Conservation (phyloP, 1,284 basidiomycete genomes). For the Pascua guehoae region DNA sequence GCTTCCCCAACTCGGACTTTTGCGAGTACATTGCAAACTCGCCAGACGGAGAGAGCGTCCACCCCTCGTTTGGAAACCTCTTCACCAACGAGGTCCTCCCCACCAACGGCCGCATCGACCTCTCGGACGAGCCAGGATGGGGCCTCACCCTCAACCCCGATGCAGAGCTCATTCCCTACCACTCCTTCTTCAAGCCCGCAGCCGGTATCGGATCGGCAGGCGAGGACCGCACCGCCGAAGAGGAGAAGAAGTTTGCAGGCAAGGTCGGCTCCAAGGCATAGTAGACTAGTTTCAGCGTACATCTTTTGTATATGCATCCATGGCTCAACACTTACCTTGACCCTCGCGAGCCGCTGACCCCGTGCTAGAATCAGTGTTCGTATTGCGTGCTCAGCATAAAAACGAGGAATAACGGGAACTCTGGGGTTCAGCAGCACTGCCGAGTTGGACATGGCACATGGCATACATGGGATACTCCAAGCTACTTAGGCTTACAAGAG, state of each 20-base stretch:
- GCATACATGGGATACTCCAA: too few species aligned
- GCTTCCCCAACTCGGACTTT: conserved; percentile 42
- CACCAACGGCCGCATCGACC: conserved; percentile 51
- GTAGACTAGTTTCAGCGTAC: not conserved
- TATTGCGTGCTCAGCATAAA: too few species aligned
- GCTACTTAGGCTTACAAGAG: too few species aligned
- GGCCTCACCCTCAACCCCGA: conserved; percentile 54
- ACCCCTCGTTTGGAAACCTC: conserved; percentile 55
- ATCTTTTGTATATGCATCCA: not conserved
- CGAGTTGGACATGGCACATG: too few species aligned
- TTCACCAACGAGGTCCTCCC: conserved; percentile 57
- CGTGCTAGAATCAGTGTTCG: too few species aligned
- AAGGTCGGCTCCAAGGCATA: conserved; percentile 10
- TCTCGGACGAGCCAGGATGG: conserved; percentile 53
- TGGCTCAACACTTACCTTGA: not conserved
- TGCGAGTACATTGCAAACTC: conserved; percentile 56
- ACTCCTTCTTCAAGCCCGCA: conserved; percentile 36
- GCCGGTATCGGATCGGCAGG: conserved; percentile 36
- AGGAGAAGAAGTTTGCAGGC: conserved; percentile 9
- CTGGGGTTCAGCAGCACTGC: too few species aligned
- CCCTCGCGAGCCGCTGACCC: too few species aligned
- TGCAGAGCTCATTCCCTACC: conserved; percentile 48
- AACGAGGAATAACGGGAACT: too few species aligned
- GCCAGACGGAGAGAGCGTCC: conserved; percentile 54
- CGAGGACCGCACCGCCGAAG: conserved; percentile 18